A percentile compares a stretch with the other conserved stretches of the same genome.
Evolutionary conservation across 345 rosid species (phyloP).

Genomic region (Bruguiera sexangula): DNA sequence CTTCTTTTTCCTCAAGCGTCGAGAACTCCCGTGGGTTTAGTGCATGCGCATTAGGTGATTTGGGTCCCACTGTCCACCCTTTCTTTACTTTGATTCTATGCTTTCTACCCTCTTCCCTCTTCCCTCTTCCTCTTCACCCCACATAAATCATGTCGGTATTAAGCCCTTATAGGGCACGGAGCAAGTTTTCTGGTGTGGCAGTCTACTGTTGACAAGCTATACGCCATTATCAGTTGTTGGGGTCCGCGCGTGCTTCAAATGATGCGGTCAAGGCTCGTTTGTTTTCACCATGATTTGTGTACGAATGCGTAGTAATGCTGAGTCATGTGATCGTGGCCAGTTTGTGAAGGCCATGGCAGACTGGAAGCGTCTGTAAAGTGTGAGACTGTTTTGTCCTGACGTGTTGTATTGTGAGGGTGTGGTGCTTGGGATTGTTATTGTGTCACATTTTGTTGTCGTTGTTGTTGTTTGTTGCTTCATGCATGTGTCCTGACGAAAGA

Average conservation of each 20-base stretch:
- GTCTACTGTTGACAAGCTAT: not conserved
- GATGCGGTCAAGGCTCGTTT: not conserved
- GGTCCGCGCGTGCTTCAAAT: slow-evolving; percentile 4
- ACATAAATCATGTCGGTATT: slow-evolving; percentile 25
- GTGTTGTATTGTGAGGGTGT: not conserved
- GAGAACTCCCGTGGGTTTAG: slow-evolving; percentile 36
- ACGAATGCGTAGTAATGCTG: not conserved
- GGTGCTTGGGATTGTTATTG: not conserved
- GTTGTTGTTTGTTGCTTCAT: slow-evolving; percentile 8
- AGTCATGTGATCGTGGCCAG: slow-evolving; percentile 1
- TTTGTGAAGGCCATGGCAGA: not conserved
- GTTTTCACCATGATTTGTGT: not conserved
- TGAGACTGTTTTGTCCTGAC: not conserved
- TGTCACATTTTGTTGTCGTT: not conserved
- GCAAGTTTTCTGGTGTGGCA: slow-evolving; percentile 12
- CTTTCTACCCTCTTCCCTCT: slow-evolving; percentile 25
- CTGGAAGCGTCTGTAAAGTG: no score
- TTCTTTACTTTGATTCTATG: slow-evolving; percentile 23
- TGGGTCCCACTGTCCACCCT: slow-evolving; percentile 38
- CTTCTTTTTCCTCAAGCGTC: slow-evolving; percentile 21
- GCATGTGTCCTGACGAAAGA: slow-evolving; percentile 5
- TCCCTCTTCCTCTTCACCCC: slow-evolving; percentile 14
- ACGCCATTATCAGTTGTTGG: not conserved
- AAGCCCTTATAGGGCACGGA: slow-evolving; percentile 15
- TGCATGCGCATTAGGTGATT: slow-evolving; percentile 51